Conservation (phyloP, 1,139 yeast species). For the Kodamaea anthophila region DNA sequence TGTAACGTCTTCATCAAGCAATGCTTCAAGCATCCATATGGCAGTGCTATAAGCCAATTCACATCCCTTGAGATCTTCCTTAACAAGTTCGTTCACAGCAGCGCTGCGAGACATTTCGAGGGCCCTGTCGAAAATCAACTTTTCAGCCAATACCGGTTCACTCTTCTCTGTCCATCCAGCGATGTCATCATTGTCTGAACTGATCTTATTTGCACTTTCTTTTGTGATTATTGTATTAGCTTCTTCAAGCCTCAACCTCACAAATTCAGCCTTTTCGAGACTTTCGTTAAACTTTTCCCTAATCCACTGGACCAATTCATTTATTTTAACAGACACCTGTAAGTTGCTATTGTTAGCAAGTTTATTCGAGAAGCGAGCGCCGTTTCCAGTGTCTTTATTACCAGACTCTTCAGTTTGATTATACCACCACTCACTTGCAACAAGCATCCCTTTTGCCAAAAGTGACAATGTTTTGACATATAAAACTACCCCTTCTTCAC, state of each 20-base stretch:
- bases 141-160: conserved; percentile 57
- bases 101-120: conserved; percentile 88
- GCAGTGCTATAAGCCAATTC: conserved; percentile 87
- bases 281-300: conserved; percentile 85
- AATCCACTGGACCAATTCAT: conserved; percentile 87
- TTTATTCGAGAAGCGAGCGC: conserved; percentile 26
- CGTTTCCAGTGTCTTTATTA: conserved; percentile 1
- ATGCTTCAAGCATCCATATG: conserved; percentile 90
- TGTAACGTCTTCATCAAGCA: conserved; percentile 50
- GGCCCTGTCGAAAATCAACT: conserved; percentile 85
- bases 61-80: conserved; percentile 72
- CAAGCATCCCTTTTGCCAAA: conserved; percentile 77
- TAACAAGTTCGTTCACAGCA: conserved; percentile 78
- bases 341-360: conserved; percentile 21
- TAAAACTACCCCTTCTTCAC: conserved; percentile 80
- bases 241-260: conserved; percentile 51
- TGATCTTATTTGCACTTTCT: conserved; percentile 6
- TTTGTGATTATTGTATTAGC: conserved; percentile 29
- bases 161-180: conserved; percentile 7
- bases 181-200: conserved; percentile 4
- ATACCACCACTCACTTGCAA: conserved; percentile 88
- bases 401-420: conserved; percentile 28
- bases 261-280: conserved; percentile 79
- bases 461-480: conserved; percentile 80
- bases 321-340: conserved; percentile 42